These are phyloP conservation scores for Penicillium brasilianum DNA, from an alignment of 2,329 filamentous ascomycete genomes.

Conservation along the genomic window DNA sequence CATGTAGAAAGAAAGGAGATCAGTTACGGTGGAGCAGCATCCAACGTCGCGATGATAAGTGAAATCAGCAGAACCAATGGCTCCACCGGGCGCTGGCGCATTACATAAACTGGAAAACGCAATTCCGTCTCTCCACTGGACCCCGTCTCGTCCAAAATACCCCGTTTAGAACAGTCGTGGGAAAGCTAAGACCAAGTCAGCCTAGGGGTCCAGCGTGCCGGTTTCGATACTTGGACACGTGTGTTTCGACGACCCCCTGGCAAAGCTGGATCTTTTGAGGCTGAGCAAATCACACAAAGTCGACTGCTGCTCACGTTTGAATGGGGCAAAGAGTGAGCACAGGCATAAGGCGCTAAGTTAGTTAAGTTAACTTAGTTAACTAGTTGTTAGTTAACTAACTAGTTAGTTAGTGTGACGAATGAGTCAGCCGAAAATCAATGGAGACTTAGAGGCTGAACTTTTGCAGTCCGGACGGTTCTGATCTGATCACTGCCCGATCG, in stretches of 20 bases:
- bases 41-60: neutral
- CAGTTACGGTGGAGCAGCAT: neutral
- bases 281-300: neutral
- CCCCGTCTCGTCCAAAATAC: slow-evolving; percentile 1
- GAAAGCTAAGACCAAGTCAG: neutral
- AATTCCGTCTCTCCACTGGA: slow-evolving; percentile 1
- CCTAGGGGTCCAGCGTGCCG: neutral
- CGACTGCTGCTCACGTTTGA: neutral
- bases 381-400: no score
- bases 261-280: neutral
- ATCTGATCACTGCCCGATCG: neutral
- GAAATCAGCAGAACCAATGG: neutral
- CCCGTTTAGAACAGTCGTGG: neutral
- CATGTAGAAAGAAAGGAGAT: neutral
- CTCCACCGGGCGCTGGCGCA: slow-evolving; percentile 11
- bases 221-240: neutral
- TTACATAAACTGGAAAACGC: neutral
- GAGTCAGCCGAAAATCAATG: neutral
- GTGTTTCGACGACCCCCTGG: neutral
- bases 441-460: neutral
- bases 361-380: no score
- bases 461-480: no score
- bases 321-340: neutral
- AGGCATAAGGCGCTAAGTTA: neutral
- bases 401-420: neutral